Conservation (phyloP, 106 monocot species). For the Allium fistulosum region DNA sequence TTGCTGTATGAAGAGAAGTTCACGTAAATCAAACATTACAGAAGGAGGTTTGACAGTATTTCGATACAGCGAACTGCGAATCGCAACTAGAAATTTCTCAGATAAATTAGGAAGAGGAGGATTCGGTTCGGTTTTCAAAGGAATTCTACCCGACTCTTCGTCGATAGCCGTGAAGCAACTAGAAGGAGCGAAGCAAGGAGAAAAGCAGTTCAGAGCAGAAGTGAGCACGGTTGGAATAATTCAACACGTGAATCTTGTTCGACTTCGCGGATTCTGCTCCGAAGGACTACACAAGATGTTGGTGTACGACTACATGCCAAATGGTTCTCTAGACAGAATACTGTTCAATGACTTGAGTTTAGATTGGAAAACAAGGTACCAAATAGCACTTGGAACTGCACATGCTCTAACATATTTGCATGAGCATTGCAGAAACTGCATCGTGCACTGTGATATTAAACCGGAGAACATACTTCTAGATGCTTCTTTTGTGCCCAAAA, state of each 20-base stretch:
- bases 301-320: slow-evolving; percentile 20
- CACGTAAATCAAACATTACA: not conserved
- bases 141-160: slow-evolving; percentile 10
- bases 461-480: slow-evolving; percentile 51
- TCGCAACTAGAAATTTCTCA: slow-evolving; percentile 12
- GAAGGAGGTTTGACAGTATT: not conserved
- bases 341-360: slow-evolving; percentile 7
- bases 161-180: slow-evolving; percentile 24
- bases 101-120: slow-evolving; percentile 15
- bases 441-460: slow-evolving; percentile 33
- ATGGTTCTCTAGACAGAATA: slow-evolving; percentile 11
- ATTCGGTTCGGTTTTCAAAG: slow-evolving; percentile 24
- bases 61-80: slow-evolving; percentile 7
- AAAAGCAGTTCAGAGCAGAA: slow-evolving; percentile 23
- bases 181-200: slow-evolving; percentile 8
- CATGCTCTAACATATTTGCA: slow-evolving; percentile 27
- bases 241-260: slow-evolving; percentile 24
- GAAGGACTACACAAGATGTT: slow-evolving; percentile 6
- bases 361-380: slow-evolving; percentile 19
- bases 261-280: slow-evolving; percentile 12
- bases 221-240: slow-evolving; percentile 15
- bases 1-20: not conserved
- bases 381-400: slow-evolving; percentile 16
- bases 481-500: slow-evolving; percentile 23
- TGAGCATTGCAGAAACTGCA: slow-evolving; percentile 28